Evolutionary conservation across 169 alveolate species (phyloP), one percentile per base, ranked within the genome.

Genomic region (Theileria luwenshuni): DNA sequence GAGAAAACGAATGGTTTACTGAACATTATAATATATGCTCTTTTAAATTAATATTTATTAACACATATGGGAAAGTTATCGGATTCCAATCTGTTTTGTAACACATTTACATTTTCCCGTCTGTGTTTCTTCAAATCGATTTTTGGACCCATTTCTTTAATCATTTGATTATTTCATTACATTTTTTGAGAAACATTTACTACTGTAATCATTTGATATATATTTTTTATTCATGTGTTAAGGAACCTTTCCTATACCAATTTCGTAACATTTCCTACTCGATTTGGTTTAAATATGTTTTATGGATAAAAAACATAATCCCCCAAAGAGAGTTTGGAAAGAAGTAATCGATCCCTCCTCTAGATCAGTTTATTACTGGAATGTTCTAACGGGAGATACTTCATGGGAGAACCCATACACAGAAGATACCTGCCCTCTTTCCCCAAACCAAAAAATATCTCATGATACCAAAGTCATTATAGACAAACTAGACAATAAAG

Each of bases 261-360:
- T 23, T 7, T 32, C 2, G 17, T 62, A 0, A 12, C 41, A 62
- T 45, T n/a, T 27, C 41, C 21, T 5, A 62, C 12, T 41, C 30
- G 5, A 60, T 32, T 2, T 1, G 30, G 21, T 62, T 42, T 35
- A 5, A 23, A 21, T 51, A 62, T 19, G 45, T 45, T 43, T 19
- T 45, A 62, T 45, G 60, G 72, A 41, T 43, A 45, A 62, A 23
- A 45, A 13, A 60, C 33, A 60, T 35, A 27, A 43, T 45, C 42
- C 43, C 2, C 38, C 67, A 15, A 64, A 21, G 13, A 49, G 47
- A 27, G 48, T 67, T 30, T 75, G 84, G 84, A 75, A 75, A 59
- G 84, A 75, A 38, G 76, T 75, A 8, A 51, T 75, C 21, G 77
- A 75, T 60, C 84, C 84, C 19, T 48, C 70, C 2, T 41, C 84